These are phyloP conservation scores for Vigna mungo DNA, from an alignment of 306 rosid species.

Conservation along the genomic window DNA sequence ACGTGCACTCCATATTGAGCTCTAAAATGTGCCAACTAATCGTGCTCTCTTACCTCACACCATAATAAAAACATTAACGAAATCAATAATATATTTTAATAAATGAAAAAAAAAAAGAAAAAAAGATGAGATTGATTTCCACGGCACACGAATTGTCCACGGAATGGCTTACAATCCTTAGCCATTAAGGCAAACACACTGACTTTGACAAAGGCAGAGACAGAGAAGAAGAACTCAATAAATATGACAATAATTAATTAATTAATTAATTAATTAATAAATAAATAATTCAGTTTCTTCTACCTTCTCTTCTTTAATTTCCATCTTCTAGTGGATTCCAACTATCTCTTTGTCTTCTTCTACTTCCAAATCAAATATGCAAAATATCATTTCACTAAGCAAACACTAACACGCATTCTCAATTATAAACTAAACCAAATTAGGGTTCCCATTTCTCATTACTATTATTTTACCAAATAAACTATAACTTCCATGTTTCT, in stretches of 20 bases:
- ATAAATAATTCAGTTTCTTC: neutral
- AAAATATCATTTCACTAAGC: slow-evolving; percentile 17
- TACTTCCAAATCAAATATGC: slow-evolving; percentile 43
- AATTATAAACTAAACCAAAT: neutral
- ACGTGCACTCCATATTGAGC: slow-evolving; percentile 40
- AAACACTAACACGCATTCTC: slow-evolving; percentile 42
- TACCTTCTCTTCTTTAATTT: neutral
- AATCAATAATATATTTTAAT: neutral
- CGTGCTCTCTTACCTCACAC: slow-evolving; percentile 4
- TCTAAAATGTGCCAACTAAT: slow-evolving; percentile 49
- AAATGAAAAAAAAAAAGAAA: too few species aligned
- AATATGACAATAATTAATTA: neutral
- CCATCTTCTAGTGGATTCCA: slow-evolving; percentile 41
- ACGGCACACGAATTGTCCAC: slow-evolving; percentile 38
- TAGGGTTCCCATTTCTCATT: neutral
- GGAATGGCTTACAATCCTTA: slow-evolving; percentile 46
- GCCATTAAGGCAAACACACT: slow-evolving; percentile 42
- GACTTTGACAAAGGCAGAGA: slow-evolving; percentile 39
- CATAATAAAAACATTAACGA: slow-evolving; percentile 1
- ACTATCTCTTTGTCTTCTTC: neutral
- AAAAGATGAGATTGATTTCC: neutral
- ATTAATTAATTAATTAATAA: too few species aligned
- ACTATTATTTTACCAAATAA: neutral
- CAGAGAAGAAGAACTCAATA: neutral
- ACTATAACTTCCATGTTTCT: neutral